Conservation (phyloP, 306 rosid species). For the Prinsepia uniflora region DNA sequence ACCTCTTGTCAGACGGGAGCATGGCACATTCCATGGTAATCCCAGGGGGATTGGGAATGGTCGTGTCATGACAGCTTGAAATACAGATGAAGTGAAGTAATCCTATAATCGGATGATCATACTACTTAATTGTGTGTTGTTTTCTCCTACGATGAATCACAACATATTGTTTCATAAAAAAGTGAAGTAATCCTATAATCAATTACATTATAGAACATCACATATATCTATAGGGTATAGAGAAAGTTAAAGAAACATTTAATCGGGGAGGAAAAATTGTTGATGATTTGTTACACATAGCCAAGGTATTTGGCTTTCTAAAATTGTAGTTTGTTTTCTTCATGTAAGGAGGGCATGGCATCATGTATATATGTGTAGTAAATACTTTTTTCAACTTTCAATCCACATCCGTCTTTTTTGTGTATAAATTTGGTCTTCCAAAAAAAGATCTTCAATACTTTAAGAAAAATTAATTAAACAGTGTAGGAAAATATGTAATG, state of each 20-base stretch:
- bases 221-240: conserved; percentile 62
- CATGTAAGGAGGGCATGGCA: background rate
- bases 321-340: background rate
- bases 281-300: conserved; percentile 73
- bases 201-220: too few species aligned
- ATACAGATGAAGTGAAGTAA: too few species aligned
- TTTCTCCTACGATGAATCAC: too few species aligned
- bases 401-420: background rate
- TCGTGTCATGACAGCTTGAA: too few species aligned
- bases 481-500: background rate
- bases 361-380: background rate
- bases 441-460: background rate
- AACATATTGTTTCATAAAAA: too few species aligned
- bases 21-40: too few species aligned
- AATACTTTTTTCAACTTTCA: background rate
- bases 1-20: too few species aligned
- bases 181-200: too few species aligned
- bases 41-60: too few species aligned
- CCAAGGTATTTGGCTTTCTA: conserved; percentile 60
- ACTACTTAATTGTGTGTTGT: too few species aligned
- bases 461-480: too few species aligned
- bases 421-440: background rate
- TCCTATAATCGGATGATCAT: too few species aligned
- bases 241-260: conserved; percentile 66
- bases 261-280: conserved; percentile 52